These are phyloP conservation scores for Apophysomyces ossiformis DNA, from an alignment of 371 early-diverging fungal species.

Conservation along the genomic window DNA sequence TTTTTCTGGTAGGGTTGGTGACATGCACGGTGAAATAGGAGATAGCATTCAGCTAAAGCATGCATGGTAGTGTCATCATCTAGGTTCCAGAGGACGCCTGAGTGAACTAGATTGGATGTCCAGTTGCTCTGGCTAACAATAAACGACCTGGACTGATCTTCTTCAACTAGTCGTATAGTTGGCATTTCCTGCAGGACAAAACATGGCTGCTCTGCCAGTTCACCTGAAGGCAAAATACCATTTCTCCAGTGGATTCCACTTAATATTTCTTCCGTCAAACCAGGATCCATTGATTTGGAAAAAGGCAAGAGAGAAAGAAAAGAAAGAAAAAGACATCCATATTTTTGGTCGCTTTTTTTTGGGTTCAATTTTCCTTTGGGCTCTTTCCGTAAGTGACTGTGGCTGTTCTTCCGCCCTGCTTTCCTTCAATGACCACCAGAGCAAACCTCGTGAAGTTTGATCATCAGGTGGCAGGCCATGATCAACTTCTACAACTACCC, in stretches of 20 bases:
- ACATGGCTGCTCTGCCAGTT: constrained; percentile 30
- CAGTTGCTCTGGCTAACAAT: constrained; percentile 44
- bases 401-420: background rate
- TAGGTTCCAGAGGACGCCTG: constrained; percentile 33
- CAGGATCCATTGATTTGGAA: constrained; percentile 14
- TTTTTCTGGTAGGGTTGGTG: constrained; percentile 21
- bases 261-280: constrained; percentile 28
- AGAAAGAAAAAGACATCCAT: background rate
- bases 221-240: constrained; percentile 43
- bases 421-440: constrained; percentile 9
- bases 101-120: constrained; percentile 36
- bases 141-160: constrained; percentile 22
- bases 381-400: background rate
- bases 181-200: constrained; percentile 42
- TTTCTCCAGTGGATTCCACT: constrained; percentile 35
- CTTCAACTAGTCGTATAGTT: constrained; percentile 10
- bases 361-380: background rate
- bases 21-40: constrained; percentile 34
- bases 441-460: constrained; percentile 34
- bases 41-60: constrained; percentile 35
- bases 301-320: background rate
- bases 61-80: constrained; percentile 41
- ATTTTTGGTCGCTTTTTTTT: background rate
- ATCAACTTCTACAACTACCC: constrained; percentile 53
- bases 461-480: constrained; percentile 77